phyloP scores from a whole-genome alignment of 2,329 filamentous ascomycete genomes.

The Scedosporium aurantiacum region DNA sequence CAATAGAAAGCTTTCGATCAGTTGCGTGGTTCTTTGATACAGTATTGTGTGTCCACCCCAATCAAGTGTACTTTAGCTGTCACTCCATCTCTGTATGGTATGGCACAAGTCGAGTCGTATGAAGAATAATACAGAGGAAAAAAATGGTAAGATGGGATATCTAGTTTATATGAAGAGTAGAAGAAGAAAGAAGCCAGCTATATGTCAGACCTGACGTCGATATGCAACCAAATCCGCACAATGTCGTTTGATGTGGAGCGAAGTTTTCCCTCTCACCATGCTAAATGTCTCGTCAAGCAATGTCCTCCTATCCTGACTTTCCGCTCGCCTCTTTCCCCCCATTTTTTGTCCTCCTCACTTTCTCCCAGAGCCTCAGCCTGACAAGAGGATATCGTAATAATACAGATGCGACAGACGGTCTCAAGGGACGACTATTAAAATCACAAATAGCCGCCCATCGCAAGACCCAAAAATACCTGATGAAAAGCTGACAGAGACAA shows the following conservation, averaged over 20 bases:
- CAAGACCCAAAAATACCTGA: neutral
- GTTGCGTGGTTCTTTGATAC: neutral
- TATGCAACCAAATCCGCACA: neutral
- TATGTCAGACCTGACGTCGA: neutral
- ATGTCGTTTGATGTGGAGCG: neutral
- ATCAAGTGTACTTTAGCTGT: neutral
- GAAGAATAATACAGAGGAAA: neutral
- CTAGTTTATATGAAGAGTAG: neutral
- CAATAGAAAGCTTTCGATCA: neutral
- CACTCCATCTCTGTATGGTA: too few species aligned
- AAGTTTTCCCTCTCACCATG: neutral
- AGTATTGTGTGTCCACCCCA: neutral
- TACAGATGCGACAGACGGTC: neutral
- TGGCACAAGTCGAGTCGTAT: too few species aligned
- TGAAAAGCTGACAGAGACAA: neutral
- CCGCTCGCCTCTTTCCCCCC: neutral
- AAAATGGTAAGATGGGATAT: neutral
- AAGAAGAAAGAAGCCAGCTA: neutral
- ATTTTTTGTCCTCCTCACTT: neutral
- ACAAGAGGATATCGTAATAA: slow-evolving; percentile 5
- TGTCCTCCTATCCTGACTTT: neutral
- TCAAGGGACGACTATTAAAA: neutral
- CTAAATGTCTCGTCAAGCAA: too few species aligned
- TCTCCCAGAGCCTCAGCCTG: neutral
- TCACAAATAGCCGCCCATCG: neutral